Evolutionary conservation across 345 rosid species (phyloP).

Genomic region (Rhizophora mangle): DNA sequence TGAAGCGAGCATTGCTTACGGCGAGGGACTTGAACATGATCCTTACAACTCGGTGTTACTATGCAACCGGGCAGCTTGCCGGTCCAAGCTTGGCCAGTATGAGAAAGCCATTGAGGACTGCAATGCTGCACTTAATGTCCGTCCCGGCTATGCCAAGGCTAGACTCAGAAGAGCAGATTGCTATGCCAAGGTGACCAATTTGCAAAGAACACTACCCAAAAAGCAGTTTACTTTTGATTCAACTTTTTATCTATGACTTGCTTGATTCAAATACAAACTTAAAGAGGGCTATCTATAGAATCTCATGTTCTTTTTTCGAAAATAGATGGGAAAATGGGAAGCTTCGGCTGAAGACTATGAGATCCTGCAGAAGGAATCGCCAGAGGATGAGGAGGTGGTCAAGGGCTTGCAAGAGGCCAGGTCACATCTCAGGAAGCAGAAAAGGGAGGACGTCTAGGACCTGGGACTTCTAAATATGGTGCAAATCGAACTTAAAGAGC

Average conservation of each 20-base stretch:
- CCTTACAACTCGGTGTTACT: slow-evolving; percentile 69
- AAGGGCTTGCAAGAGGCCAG: slow-evolving; percentile 53
- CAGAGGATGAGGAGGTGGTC: slow-evolving; percentile 62
- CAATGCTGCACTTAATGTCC: slow-evolving; percentile 55
- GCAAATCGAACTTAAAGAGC: no score
- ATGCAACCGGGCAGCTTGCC: slow-evolving; percentile 85
- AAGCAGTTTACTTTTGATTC: no score
- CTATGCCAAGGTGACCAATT: slow-evolving; percentile 40
- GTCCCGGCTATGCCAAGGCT: slow-evolving; percentile 71
- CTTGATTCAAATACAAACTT: no score
- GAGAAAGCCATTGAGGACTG: slow-evolving; percentile 79
- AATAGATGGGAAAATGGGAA: slow-evolving; percentile 69
- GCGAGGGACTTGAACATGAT: slow-evolving; percentile 74
- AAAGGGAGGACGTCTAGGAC: slow-evolving; percentile 27
- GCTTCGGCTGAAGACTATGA: slow-evolving; percentile 64
- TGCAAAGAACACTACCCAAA: no score
- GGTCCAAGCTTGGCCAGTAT: slow-evolving; percentile 54
- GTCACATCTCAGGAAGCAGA: slow-evolving; percentile 44
- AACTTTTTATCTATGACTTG: no score
- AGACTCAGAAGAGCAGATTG: slow-evolving; percentile 87
- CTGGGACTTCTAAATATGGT: no score
- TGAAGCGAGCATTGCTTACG: slow-evolving; percentile 59
- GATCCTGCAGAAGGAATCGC: slow-evolving; percentile 48
- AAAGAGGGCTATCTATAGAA: not conserved
- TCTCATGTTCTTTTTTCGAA: not conserved